Conservation (phyloP, 2,329 filamentous ascomycete genomes). For the Exophiala phaeomuriformis region DNA sequence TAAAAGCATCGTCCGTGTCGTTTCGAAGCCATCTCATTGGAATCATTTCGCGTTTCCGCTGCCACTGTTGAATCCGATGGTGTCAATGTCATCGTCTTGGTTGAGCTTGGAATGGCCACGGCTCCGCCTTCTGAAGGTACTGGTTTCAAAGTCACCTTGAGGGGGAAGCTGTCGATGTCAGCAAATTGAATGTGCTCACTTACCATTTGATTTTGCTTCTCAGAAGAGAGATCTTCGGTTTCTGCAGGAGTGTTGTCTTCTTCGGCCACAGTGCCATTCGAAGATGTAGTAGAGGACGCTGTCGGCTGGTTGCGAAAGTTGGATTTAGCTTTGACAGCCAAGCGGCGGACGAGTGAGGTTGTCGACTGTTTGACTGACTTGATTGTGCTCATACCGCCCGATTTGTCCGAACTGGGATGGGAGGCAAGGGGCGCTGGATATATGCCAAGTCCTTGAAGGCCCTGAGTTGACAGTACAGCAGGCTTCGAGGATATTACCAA, state of each 20-base stretch:
- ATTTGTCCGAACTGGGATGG: background rate
- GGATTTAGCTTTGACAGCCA: background rate
- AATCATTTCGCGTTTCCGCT: background rate
- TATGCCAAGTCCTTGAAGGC: background rate
- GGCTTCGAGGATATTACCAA: background rate
- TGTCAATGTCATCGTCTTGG: background rate
- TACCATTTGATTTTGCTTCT: background rate
- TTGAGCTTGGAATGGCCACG: background rate
- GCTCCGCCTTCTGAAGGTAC: background rate
- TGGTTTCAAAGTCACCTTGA: background rate
- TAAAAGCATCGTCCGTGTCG: background rate
- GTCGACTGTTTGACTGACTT: background rate
- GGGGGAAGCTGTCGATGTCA: background rate
- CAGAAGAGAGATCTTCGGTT: background rate
- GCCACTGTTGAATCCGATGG: background rate
- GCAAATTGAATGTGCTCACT: background rate
- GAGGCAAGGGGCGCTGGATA: background rate
- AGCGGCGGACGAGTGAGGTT: background rate
- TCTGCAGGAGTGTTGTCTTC: background rate
- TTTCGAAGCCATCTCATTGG: background rate
- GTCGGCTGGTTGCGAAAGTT: no score
- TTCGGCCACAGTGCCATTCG: background rate
- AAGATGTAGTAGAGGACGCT: background rate
- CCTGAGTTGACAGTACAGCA: background rate
- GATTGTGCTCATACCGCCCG: background rate